Percentiles rank a stretch among this genome's conserved stretches.
Conservation (phyloP, 768 basidiomycete genomes). For the Sarcomyxa edulis region DNA sequence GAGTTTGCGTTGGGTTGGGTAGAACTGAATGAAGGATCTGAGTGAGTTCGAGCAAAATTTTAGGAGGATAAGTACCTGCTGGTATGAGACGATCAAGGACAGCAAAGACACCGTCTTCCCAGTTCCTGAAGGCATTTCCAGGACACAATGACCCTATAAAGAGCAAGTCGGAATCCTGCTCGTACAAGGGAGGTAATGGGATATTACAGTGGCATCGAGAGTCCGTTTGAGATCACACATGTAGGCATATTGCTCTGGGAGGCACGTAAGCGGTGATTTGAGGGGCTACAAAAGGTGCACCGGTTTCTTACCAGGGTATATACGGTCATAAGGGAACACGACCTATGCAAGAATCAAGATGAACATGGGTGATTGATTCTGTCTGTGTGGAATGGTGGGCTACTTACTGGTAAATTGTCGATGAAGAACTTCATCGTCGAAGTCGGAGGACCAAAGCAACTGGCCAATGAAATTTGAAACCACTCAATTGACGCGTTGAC, state of each 20-base stretch:
- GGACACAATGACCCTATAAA: conserved; percentile 91
- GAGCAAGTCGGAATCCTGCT: too few relatives aligned
- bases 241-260: conserved; percentile 93
- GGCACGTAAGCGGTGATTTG: conserved; percentile 8
- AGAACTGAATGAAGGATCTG: conserved; percentile 51
- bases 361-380: too few relatives aligned
- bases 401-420: conserved; percentile 70
- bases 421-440: conserved; percentile 73
- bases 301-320: conserved; percentile 90
- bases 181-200: conserved; percentile 2
- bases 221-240: conserved; percentile 99
- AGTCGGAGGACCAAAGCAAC: conserved; percentile 6
- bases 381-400: too few relatives aligned
- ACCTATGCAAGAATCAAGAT: too few relatives aligned
- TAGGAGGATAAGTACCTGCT: conserved; percentile 55
- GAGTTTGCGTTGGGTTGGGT: conserved; percentile 87
- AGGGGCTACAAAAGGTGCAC: conserved; percentile 5
- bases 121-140: conserved; percentile 99
- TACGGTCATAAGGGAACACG: conserved; percentile 89
- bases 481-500: too few relatives aligned
- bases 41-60: conserved; percentile 2
- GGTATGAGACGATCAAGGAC: conserved; percentile 95
- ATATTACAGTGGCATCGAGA: conserved; percentile 85
- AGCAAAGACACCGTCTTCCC: conserved; percentile 97
- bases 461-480: neutral